Base-by-base conservation (phyloP, 768 basidiomycete species). In the Suillus decipiens region DNA sequence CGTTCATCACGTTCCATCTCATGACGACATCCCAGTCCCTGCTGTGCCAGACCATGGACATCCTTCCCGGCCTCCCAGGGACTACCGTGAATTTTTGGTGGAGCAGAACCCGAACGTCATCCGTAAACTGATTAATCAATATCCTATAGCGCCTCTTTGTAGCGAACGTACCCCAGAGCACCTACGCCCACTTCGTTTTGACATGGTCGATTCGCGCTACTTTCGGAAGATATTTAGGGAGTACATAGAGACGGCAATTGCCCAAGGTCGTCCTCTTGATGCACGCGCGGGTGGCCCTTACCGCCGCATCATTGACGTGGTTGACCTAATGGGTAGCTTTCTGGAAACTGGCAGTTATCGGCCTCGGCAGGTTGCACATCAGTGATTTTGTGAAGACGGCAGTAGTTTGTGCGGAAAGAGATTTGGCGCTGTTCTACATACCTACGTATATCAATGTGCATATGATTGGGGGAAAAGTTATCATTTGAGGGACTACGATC, bases 261-360 rank as follows among this genome's bases (percentile, higher is more conserved):
- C 42, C 6, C 48, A 45, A 19, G 65, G 65, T 42, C 63, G 63
- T 24, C 63, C 65, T 15, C 63, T 66, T 5, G 63, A 66, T 39
- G 65, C 47, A 31, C 65, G 63, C 17, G 63, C 37, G 36, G 56
- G 64, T 31, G 60, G 50, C 31, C 22, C 24, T 6, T 60, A 53
- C 34, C 63, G 57, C 43, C 63, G 65, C 19, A 37, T 64, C 17
- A 9, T 66, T 5, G 54, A 51, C 2, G 41, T 34, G 10, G n/a
- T 5, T 8, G 10, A 60, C 24, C 42, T 54, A 7, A 7, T 51
- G 24, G 59, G 55, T 11, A 45, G 57, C 22, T 31, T 54, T 45
- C 48, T 42, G 4, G 60, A 64, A 41, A 60, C 64, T 48, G 60
- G 65, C 34, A 10, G 15, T 28, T 36, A 61, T 31, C 45, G 55